Evolutionary conservation across 148 eudicot species (phyloP).

Genomic region (Amaranthus cruentus): DNA sequence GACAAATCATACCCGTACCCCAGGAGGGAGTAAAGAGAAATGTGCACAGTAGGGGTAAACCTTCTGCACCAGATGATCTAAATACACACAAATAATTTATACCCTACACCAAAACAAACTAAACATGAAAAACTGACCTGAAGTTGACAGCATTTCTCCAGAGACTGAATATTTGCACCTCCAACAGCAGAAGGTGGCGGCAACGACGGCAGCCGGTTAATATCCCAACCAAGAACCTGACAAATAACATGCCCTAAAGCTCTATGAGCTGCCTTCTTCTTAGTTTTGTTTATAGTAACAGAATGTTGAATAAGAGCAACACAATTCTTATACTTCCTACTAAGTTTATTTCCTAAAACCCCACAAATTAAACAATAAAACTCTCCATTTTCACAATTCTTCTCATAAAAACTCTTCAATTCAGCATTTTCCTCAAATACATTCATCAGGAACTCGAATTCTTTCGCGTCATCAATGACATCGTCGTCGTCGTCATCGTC

Average conservation of each 20-base stretch:
- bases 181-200: neutral
- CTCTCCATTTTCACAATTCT: conserved; percentile 54
- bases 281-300: conserved; percentile 47
- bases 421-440: conserved; percentile 52
- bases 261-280: conserved; percentile 69
- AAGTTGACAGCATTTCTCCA: neutral
- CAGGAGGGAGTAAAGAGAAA: no score
- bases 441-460: conserved; percentile 38
- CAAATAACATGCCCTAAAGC: conserved; percentile 65
- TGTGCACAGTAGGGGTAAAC: no score
- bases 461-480: conserved; percentile 31
- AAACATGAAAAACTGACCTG: conserved; percentile 20
- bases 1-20: no score
- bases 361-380: conserved; percentile 79
- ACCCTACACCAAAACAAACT: neutral
- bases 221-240: conserved; percentile 88
- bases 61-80: no score
- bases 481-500: conserved; percentile 32
- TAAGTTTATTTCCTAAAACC: conserved; percentile 37
- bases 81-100: no score
- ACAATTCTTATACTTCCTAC: conserved; percentile 63
- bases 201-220: conserved; percentile 44
- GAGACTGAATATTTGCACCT: conserved; percentile 14
- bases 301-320: conserved; percentile 79
- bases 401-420: conserved; percentile 54